Conservation (phyloP, 2,329 filamentous ascomycete species). For the Clarireedia monteithiana region DNA sequence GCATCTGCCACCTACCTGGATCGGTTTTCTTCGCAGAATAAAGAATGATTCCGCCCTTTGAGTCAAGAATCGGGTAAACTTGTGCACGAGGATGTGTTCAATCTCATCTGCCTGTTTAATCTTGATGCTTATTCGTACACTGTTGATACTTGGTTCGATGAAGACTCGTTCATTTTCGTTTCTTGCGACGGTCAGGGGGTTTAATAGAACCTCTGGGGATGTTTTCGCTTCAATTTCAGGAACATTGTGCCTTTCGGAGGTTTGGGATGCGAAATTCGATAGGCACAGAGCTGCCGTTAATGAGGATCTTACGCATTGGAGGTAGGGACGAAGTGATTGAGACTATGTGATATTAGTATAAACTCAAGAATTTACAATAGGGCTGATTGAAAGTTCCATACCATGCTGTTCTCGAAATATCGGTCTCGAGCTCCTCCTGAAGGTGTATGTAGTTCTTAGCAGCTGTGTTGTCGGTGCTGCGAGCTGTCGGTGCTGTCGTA, state of each 20-base stretch:
- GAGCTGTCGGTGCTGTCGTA: conserved; percentile 5
- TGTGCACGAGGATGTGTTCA: conserved; percentile 95
- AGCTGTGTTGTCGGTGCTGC: conserved; percentile 16
- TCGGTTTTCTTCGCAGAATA: conserved; percentile 87
- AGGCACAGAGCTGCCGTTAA: conserved; percentile 89
- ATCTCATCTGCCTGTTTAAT: conserved; percentile 99
- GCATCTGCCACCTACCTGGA: conserved; percentile 56
- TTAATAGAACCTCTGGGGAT: conserved; percentile 88
- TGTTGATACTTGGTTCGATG: conserved; percentile 96
- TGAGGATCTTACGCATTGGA: conserved; percentile 90
- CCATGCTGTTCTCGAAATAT: conserved; percentile 9
- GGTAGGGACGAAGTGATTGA: conserved; percentile 93
- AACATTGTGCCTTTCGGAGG: conserved; percentile 93
- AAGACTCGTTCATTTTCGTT: conserved; percentile 97
- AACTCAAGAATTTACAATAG: background rate
- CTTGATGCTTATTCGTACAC: conserved; percentile 92
- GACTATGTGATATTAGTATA: conserved; percentile 45
- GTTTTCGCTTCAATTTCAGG: conserved; percentile 91
- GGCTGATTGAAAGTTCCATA: background rate
- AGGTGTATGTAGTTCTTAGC: conserved; percentile 7
- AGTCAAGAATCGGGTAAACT: conserved; percentile 94
- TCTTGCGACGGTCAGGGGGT: conserved; percentile 80
- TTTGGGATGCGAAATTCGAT: conserved; percentile 96
- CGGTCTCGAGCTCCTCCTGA: background rate
- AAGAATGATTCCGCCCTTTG: conserved; percentile 97